phyloP scores from a whole-genome alignment of 371 early-diverging fungal species.

The Saksenaea vasiformis region DNA sequence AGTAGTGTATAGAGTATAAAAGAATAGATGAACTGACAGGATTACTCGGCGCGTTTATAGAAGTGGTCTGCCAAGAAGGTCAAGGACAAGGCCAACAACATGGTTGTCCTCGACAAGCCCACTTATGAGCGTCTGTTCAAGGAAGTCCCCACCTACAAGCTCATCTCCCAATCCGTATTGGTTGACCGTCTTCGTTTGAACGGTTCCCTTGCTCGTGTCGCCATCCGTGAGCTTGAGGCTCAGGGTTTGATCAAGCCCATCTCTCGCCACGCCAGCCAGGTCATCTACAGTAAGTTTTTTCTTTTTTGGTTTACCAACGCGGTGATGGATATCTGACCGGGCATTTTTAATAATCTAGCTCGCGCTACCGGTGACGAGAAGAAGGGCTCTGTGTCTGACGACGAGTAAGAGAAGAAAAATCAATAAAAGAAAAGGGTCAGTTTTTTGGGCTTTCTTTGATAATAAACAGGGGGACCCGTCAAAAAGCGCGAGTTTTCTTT shows the following conservation, averaged over 20 bases:
- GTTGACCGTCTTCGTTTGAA: slow-evolving; percentile 97
- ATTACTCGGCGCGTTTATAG: slow-evolving; percentile 23
- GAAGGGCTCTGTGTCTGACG: slow-evolving; percentile 20
- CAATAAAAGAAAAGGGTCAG: not conserved
- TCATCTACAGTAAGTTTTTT: slow-evolving; percentile 84
- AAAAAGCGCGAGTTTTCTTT: not conserved
- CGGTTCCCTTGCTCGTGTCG: slow-evolving; percentile 95
- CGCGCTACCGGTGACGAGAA: slow-evolving; percentile 52
- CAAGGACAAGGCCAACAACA: slow-evolving; percentile 97
- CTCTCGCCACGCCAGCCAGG: slow-evolving; percentile 87
- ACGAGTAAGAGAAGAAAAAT: slow-evolving; percentile 19
- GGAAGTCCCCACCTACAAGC: slow-evolving; percentile 98
- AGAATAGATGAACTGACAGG: not conserved
- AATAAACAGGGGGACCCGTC: not conserved
- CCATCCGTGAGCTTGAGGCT: slow-evolving; percentile 89
- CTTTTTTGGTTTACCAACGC: not conserved
- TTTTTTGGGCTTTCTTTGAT: not conserved
- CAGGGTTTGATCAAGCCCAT: slow-evolving; percentile 92
- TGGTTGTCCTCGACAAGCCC: slow-evolving; percentile 88
- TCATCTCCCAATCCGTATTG: slow-evolving; percentile 95
- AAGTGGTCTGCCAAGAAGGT: slow-evolving; percentile 97
- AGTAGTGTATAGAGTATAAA: not conserved
- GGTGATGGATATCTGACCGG: not conserved
- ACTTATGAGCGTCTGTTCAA: slow-evolving; percentile 94
- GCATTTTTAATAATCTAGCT: slow-evolving; percentile 15